A percentile compares a stretch with the other conserved stretches of the same genome.
Evolutionary conservation across 306 rosid genomes (phyloP).

Genomic region (Rosa persica): DNA sequence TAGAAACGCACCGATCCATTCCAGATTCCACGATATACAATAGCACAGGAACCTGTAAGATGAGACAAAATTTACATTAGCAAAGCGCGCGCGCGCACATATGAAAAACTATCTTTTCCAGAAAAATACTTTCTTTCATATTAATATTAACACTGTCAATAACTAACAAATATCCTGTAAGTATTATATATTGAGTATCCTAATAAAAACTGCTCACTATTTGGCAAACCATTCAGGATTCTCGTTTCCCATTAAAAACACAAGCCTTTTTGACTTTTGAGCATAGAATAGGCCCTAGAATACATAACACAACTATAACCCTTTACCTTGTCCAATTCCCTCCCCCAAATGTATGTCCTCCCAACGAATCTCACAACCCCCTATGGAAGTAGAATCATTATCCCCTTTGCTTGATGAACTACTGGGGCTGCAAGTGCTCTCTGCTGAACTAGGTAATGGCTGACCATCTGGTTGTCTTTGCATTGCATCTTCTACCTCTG

Average conservation of each 20-base stretch:
- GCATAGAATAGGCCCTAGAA: neutral
- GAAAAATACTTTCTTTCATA: neutral
- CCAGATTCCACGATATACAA: slow-evolving; percentile 75
- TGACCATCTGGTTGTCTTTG: slow-evolving; percentile 41
- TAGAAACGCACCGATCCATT: slow-evolving; percentile 62
- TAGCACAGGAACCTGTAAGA: slow-evolving; percentile 61
- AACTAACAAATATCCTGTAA: neutral
- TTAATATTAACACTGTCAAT: neutral
- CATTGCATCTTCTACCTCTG: slow-evolving; percentile 37
- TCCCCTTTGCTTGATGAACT: slow-evolving; percentile 57
- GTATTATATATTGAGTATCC: neutral
- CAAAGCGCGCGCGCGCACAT: neutral
- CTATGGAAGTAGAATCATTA: slow-evolving; percentile 41
- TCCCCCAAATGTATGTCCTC: slow-evolving; percentile 62
- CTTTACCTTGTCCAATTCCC: slow-evolving; percentile 71
- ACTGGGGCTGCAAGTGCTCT: slow-evolving; percentile 28
- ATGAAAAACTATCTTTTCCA: neutral
- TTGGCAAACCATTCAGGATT: neutral
- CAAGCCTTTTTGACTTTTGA: neutral
- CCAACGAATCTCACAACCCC: slow-evolving; percentile 57
- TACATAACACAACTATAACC: neutral
- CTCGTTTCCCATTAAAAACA: neutral
- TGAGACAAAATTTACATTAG: slow-evolving; percentile 12
- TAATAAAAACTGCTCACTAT: neutral
- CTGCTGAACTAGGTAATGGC: slow-evolving; percentile 32